Evolutionary conservation across 495 filamentous ascomycete species (phyloP), one percentile per base, ranked within the genome.

Genomic region (Cudoniella acicularis): DNA sequence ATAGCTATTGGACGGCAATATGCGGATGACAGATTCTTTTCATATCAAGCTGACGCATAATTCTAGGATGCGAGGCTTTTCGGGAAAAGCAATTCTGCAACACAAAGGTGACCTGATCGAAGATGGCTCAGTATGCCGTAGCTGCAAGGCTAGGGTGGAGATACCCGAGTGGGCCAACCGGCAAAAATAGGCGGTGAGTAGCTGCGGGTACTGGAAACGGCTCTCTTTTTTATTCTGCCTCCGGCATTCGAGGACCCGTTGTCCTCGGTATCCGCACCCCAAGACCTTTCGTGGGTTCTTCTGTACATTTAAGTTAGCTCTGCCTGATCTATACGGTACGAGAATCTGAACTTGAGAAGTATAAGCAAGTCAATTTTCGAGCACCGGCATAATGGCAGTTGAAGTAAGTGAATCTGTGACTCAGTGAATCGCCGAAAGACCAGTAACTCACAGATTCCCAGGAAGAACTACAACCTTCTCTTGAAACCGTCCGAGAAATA

Each of bases 401-500:
- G 59, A 54, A 17, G 62, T 61, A 56, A 17, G 53, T 50, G 3
- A 25, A 3, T 6, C 48, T n/a, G 23, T 50, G 48, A 50, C 21
- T 50, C 48, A 26, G 10, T 50, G 18, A 25, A 13, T 3, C 9
- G 11, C 6, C n/a, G 18, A 24, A 25, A 10, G 6, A 59, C 22
- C 18, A 13, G 13, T 51, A 55, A 52, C 61, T 59, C 41, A 64
- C 47, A 52, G 21, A 52, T 49, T n/a, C 0, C 2, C 46, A 69
- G 67, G 67, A 68, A 52, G 58, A 59, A 0, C 59, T 86, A 50
- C 79, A 83, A 60, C 84, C 84, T 10, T 77, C 81, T 10, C 69
- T 86, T 36, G 70, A 80, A 2, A 74, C 73, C 3, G 68, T 86
- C n/a, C 68, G 67, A 27, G 77, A 84, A 26, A 70, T 87, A 18